Conservation (phyloP, 257 asterid genomes). For the Ehretia macrophylla region DNA sequence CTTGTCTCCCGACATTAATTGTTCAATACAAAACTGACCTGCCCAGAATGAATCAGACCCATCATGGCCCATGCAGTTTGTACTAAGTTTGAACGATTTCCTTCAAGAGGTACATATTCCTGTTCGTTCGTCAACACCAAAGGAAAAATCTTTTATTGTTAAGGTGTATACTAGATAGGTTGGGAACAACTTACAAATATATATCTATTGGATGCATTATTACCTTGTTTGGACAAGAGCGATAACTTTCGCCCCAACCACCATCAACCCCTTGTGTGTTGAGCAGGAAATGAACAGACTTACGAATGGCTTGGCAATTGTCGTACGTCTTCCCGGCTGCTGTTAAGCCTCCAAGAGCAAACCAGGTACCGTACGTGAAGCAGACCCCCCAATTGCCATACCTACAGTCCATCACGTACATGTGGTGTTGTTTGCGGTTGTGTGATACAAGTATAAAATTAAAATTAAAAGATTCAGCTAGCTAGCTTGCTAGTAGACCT, state of each 20-base stretch:
- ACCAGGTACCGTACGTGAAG: conserved; percentile 79
- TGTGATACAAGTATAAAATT: too few relatives aligned
- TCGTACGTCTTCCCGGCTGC: conserved; percentile 56
- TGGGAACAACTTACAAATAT: too few relatives aligned
- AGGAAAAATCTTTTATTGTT: not conserved
- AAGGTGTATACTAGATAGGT: not conserved
- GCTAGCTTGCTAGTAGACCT: too few relatives aligned
- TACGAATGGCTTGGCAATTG: conserved; percentile 44
- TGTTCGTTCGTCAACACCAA: too few relatives aligned
- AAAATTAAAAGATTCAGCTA: too few relatives aligned
- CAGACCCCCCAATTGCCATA: conserved; percentile 84
- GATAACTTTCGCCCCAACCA: conserved; percentile 93
- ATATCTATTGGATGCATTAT: too few relatives aligned
- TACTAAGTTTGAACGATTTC: conserved; percentile 56
- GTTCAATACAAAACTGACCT: conserved; percentile 44
- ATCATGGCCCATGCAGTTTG: conserved; percentile 84
- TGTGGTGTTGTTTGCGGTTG: not conserved
- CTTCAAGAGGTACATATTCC: conserved; percentile 61
- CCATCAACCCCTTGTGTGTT: conserved; percentile 61
- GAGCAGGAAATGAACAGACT: conserved; percentile 53
- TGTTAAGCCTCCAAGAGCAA: conserved; percentile 67
- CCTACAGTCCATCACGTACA: conserved; percentile 33
- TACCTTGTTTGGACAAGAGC: conserved; percentile 76
- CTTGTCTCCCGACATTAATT: too few relatives aligned
- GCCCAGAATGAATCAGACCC: conserved; percentile 75